These are phyloP conservation scores for Calophaca sinica DNA, from an alignment of 306 rosid genomes.

Conservation along the genomic window DNA sequence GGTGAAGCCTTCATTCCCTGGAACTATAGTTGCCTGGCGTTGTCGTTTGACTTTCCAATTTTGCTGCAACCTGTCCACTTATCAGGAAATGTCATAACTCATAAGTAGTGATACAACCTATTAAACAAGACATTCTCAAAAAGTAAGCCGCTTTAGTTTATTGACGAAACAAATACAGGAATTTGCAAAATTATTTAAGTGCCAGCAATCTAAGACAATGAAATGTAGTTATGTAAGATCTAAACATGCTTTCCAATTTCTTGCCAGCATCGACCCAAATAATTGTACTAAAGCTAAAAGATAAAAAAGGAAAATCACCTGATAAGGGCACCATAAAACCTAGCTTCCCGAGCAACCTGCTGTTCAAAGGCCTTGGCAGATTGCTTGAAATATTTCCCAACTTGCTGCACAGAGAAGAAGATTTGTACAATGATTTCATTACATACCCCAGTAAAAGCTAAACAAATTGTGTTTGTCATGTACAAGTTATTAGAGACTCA, in stretches of 20 bases:
- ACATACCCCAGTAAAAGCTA: conserved; percentile 36
- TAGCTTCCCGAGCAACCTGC: conserved; percentile 92
- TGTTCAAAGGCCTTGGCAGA: conserved; percentile 91
- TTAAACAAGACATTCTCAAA: conserved; percentile 27
- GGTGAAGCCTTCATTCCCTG: conserved; percentile 95
- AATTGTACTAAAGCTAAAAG: not conserved
- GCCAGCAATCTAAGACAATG: conserved; percentile 22
- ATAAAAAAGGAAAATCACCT: conserved; percentile 58
- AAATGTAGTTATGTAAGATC: conserved; percentile 8
- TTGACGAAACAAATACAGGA: conserved; percentile 24
- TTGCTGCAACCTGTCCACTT: conserved; percentile 84
- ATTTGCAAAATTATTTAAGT: conserved; percentile 14
- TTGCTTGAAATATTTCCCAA: conserved; percentile 93
- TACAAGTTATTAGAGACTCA: conserved; percentile 27
- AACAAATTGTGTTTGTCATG: conserved; percentile 4
- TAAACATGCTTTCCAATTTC: conserved; percentile 29
- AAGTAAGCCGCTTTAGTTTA: conserved; percentile 30
- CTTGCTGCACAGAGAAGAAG: conserved; percentile 64
- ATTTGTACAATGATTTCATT: conserved; percentile 35
- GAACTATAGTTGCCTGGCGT: conserved; percentile 75
- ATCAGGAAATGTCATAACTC: conserved; percentile 47
- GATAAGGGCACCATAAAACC: conserved; percentile 94
- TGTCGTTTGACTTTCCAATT: conserved; percentile 97
- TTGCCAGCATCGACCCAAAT: conserved; percentile 7
- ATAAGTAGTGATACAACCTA: conserved; percentile 31